phyloP scores from a whole-genome alignment of 441 rosid genomes.

The Jatropha podagrica region DNA sequence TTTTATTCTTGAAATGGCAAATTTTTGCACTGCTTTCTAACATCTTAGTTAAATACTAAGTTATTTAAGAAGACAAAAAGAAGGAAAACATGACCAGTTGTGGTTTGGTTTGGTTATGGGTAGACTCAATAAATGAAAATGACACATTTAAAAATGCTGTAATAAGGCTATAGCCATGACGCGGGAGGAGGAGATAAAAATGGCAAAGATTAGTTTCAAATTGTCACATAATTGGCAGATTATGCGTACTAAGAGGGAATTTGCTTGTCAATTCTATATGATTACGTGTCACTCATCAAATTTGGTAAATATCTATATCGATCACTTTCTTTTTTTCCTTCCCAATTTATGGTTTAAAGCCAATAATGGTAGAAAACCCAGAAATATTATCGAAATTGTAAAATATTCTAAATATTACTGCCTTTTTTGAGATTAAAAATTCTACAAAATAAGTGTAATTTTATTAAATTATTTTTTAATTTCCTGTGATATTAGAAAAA shows the following conservation, averaged over 20 bases:
- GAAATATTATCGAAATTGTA: neutral
- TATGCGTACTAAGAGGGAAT: neutral
- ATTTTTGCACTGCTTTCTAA: neutral
- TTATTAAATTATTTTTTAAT: too few relatives aligned
- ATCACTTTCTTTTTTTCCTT: neutral
- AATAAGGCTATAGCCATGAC: neutral
- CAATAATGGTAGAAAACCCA: neutral
- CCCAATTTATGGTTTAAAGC: neutral
- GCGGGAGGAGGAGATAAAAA: neutral
- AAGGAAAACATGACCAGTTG: neutral
- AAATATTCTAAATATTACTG: neutral
- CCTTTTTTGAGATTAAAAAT: too few relatives aligned
- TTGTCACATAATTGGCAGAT: slow-evolving; percentile 12
- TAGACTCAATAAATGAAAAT: slow-evolving; percentile 11
- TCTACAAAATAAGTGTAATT: too few relatives aligned
- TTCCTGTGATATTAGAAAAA: too few relatives aligned
- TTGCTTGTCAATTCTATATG: slow-evolving; percentile 11
- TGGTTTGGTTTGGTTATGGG: neutral
- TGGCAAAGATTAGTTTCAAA: slow-evolving; percentile 9
- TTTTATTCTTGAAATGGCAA: neutral
- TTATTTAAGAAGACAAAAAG: neutral
- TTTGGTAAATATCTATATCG: neutral
- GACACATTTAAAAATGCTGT: slow-evolving; percentile 5
- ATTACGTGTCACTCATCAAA: neutral
- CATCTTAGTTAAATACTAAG: neutral